Evolutionary conservation across 805 yeast genomes (phyloP).

Genomic region (Komagataella ulmi): DNA sequence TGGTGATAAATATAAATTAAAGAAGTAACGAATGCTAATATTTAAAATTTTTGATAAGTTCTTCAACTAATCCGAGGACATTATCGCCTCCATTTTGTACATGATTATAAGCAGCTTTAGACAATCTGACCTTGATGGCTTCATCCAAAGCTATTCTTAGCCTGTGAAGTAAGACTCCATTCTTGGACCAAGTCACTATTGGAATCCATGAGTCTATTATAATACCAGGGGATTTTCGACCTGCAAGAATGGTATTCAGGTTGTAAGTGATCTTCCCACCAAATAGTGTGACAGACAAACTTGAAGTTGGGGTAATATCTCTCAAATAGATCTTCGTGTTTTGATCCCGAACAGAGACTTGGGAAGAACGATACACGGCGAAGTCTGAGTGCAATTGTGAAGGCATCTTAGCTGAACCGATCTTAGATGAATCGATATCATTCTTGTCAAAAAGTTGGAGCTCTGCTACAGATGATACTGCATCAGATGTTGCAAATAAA

Average conservation of each 20-base stretch:
- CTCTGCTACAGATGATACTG: slow-evolving; percentile 1
- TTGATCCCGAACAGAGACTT: slow-evolving; percentile 13
- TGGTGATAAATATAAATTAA: slow-evolving; percentile 22
- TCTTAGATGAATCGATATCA: slow-evolving; percentile 13
- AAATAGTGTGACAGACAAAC: slow-evolving; percentile 62
- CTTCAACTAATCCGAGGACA: background rate
- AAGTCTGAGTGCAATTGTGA: slow-evolving; percentile 36
- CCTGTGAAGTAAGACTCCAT: slow-evolving; percentile 72
- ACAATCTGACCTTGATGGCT: slow-evolving; percentile 50
- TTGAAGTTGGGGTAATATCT: slow-evolving; percentile 70
- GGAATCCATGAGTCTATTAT: slow-evolving; percentile 86
- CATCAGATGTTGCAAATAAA: slow-evolving; percentile 37
- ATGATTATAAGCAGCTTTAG: slow-evolving; percentile 24
- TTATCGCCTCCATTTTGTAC: background rate
- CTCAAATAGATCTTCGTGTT: slow-evolving; percentile 60
- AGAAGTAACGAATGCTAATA: slow-evolving; percentile 4
- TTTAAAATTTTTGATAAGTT: background rate
- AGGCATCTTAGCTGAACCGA: slow-evolving; percentile 13
- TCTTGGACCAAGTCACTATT: slow-evolving; percentile 84
- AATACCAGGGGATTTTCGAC: slow-evolving; percentile 65
- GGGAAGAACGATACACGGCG: slow-evolving; percentile 46
- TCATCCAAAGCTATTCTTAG: slow-evolving; percentile 54
- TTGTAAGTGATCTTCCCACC: slow-evolving; percentile 66
- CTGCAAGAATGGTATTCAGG: slow-evolving; percentile 22
- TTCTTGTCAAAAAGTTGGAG: slow-evolving; percentile 17